Base-by-base conservation (phyloP, 1,284 basidiomycete genomes). In the Ganoderma resinaceum region DNA sequence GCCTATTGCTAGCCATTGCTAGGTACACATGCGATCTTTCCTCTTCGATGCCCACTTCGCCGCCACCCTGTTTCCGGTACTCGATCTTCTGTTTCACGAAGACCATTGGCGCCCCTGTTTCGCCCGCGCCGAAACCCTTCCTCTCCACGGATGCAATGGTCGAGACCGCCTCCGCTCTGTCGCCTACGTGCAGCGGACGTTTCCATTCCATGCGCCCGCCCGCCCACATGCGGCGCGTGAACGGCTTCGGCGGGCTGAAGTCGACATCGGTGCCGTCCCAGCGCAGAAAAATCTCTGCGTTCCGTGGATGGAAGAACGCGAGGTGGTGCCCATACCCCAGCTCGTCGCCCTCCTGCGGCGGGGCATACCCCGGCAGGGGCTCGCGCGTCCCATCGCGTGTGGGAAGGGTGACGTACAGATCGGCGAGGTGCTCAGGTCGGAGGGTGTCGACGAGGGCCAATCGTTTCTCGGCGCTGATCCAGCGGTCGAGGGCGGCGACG, bases 181-280 rank as follows among this genome's bases (percentile, higher is more conserved):
- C 81, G 12, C 91, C 93, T 29, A 93, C 81, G 31, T 80, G 74
- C 66, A 95, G 79, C 2, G 85, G 82, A 37, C 81, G 81, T 62
- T 88, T 84, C 91, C 92, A 95, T 46, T 80, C 80, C 76, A 95
- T 90, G 69, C 81, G 85, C 0, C 94, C 94, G 26, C 91, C 88
- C 0, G 92, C 93, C 93, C 94, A 95, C 94, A 95, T 95, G 23
- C 94, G 84, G 55, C 91, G 84, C 23, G 86, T 86, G 80, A 92
- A 95, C 0, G 93, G 93, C 55, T 84, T 79, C 0, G 94, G 94
- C 3, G 94, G 90, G 73, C 88, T 88, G 67, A 91, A 89, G 66
- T 90, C 86, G 2, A 82, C 82, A 74, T 93, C 91, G 20, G 93
- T 94, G 14, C 92, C 92, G 76, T 95, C 94, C 31, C 81, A 72